Base-by-base conservation (phyloP, 768 basidiomycete genomes). In the Suillus subalutaceus region DNA sequence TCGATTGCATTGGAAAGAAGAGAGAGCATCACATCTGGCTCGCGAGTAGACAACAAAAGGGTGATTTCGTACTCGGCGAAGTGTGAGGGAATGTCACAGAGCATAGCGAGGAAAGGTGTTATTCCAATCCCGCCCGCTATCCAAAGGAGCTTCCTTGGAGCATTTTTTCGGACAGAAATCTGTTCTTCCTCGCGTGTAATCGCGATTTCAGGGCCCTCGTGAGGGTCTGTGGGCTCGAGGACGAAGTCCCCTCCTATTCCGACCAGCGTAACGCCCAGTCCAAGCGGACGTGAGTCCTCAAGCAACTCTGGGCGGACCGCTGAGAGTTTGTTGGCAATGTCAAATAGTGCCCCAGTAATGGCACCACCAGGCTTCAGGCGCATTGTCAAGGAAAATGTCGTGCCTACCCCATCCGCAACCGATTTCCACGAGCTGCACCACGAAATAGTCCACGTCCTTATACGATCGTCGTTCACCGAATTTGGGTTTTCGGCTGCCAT, bases 361-460 rank as follows among this genome's bases (percentile, higher is more conserved):
- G 75, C 73, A 1, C 88, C 89, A 2, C 83, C 84, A 0, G 79
- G 80, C 70, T 86, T 88, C 69, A 84, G 78, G 43, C 86, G 82
- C 75, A 90, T 85, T 10, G 89, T 90, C 10, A 89, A 69, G 32
- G 77, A 69, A 68, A 85, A 83, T 16, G 74, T 63, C 2, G 52
- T 6, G 23, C 70, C 57, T 10, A 41, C 44, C 12, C 53, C 5
- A 18, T 46, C n/a, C 5, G 37, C 55, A 20, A 56, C 18, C 13
- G 63, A 60, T 59, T 43, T 20, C 74, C 74, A 76, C 4, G 23
- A 44, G 64, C 63, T 76, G 44, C 70, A 70, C 12, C 68, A 41
- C 1, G 88, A 88, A 23, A 89, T 78, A 0, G 88, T 89, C 88
- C 88, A 90, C 1, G 88, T 89, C 30, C 88, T 84, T 52, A 90